Evolutionary conservation across 768 basidiomycete species (phyloP).

Genomic region (Tulasnella sp.): DNA sequence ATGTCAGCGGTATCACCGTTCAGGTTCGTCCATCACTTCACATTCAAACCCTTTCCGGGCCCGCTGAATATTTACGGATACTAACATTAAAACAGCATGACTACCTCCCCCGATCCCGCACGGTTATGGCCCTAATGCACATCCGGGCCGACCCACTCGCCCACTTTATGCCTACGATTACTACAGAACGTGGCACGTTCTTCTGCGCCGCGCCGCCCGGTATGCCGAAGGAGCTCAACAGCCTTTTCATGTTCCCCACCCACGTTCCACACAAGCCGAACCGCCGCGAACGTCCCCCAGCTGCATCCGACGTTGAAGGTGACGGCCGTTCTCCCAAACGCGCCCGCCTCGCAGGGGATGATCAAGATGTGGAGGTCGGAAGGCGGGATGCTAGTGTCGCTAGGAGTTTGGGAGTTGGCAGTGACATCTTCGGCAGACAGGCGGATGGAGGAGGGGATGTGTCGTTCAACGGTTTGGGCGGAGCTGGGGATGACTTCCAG

Average conservation of each 20-base stretch:
- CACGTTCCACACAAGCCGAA: slow-evolving; percentile 28
- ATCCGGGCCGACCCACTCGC: slow-evolving; percentile 75
- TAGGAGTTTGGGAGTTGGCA: slow-evolving; percentile 44
- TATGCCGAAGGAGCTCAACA: slow-evolving; percentile 65
- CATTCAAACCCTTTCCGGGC: background rate
- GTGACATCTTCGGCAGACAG: slow-evolving; percentile 38
- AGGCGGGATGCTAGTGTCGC: slow-evolving; percentile 55
- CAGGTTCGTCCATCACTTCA: slow-evolving; percentile 32
- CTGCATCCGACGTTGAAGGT: slow-evolving; percentile 47
- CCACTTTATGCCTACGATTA: slow-evolving; percentile 76
- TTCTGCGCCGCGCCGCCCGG: slow-evolving; percentile 79
- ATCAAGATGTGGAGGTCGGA: slow-evolving; percentile 60
- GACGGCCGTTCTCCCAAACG: slow-evolving; percentile 35
- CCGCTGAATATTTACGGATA: background rate
- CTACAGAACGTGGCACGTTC: slow-evolving; percentile 58
- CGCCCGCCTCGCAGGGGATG: slow-evolving; percentile 39
- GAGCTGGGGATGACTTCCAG: slow-evolving; percentile 52
- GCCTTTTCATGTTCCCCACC: slow-evolving; percentile 75
- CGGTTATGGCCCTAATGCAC: slow-evolving; percentile 77
- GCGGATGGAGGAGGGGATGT: slow-evolving; percentile 44
- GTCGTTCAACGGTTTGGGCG: slow-evolving; percentile 32
- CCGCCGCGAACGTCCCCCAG: slow-evolving; percentile 47
- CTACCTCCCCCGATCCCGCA: slow-evolving; percentile 73
- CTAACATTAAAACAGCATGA: slow-evolving; percentile 46
- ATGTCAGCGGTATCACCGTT: slow-evolving; percentile 61